Evolutionary conservation across 164 flowering plant species (phyloP), one percentile per base, ranked within the genome.

Genomic region (Tetrastigma voinierianum): DNA sequence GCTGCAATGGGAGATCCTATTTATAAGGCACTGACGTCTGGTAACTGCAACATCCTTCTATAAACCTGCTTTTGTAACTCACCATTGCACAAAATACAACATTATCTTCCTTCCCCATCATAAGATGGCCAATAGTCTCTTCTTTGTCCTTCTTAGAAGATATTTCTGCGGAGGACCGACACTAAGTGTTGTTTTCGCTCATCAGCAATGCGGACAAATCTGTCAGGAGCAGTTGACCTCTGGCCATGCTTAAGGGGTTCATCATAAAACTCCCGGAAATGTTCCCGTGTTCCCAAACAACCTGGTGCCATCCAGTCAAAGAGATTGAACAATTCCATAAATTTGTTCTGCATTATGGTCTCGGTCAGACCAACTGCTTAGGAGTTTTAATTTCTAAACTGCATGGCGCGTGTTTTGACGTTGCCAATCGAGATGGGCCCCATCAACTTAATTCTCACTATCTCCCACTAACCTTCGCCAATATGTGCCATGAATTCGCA

Each of bases 31-130:
- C 66, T 92, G 96, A 92, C 72, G 45, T 95, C 99, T 57, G 97
- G 97, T 18, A 85, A 76, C 72, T 88, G 89, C 66, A 95, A 74
- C 81, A 82, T 83, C 82, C 97, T 86, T 59, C 76, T 77, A 66
- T 95, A 95, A 10, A 81, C 94, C 43, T 94, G 84, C 67, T 87
- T 92, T 74, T 95, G 99, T 78, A 92, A 62, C 61, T 86, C 93
- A 70, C 96, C 99, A 95, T 90, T 15, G 90, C 87, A 85, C 99
- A 95, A 55, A 95, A 92, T n/a, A 95, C 97, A 70, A 92, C 94
- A 77, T 92, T 95, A 76, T 95, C 99, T 80, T 95, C 99, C 79
- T 95, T 92, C 48, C 99, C 99, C 98, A 89, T 79, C 97, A 95
- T 86, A 61, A 95, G 97, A 81, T 95, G 97, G 46, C 99, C 99